These are phyloP conservation scores for Juncus inflexus DNA, from an alignment of 176 grass and related monocot species.

Conservation along the genomic window DNA sequence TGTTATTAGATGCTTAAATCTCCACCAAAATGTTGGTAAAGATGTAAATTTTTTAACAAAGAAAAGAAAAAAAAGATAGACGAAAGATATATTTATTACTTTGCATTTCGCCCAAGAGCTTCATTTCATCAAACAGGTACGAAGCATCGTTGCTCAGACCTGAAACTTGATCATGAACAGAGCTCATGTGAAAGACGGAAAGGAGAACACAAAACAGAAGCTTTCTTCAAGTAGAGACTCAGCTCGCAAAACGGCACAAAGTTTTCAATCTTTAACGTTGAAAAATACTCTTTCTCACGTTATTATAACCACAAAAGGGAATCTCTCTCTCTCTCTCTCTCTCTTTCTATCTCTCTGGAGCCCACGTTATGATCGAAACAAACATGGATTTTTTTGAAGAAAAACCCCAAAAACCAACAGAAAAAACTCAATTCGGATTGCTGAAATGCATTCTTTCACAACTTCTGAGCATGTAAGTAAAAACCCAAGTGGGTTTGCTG, in stretches of 20 bases:
- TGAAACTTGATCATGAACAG: slow-evolving; percentile 48
- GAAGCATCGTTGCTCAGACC: slow-evolving; percentile 58
- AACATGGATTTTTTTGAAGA: no score
- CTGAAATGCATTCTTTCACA: no score
- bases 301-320: slow-evolving; percentile 18
- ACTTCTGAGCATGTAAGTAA: not conserved
- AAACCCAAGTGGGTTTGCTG: slow-evolving; percentile 10
- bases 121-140: slow-evolving; percentile 85
- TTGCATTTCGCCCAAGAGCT: slow-evolving; percentile 72
- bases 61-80: slow-evolving; percentile 1
- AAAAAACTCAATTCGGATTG: not conserved
- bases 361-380: not conserved
- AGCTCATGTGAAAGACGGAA: slow-evolving; percentile 37
- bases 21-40: slow-evolving; percentile 1
- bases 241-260: slow-evolving; percentile 17
- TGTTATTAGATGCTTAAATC: not conserved
- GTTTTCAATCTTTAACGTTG: slow-evolving; percentile 11
- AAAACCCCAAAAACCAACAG: slow-evolving; percentile 10
- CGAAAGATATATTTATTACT: slow-evolving; percentile 33
- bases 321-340: not conserved
- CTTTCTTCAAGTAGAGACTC: not conserved
- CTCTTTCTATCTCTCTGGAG: not conserved
- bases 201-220: not conserved
- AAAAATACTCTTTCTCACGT: slow-evolving; percentile 18
- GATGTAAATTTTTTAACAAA: not conserved